A percentile compares a stretch with the other conserved stretches of the same genome.
Conservation (phyloP, 2,329 filamentous ascomycete species). For the Scleromitrula shiraiana region DNA sequence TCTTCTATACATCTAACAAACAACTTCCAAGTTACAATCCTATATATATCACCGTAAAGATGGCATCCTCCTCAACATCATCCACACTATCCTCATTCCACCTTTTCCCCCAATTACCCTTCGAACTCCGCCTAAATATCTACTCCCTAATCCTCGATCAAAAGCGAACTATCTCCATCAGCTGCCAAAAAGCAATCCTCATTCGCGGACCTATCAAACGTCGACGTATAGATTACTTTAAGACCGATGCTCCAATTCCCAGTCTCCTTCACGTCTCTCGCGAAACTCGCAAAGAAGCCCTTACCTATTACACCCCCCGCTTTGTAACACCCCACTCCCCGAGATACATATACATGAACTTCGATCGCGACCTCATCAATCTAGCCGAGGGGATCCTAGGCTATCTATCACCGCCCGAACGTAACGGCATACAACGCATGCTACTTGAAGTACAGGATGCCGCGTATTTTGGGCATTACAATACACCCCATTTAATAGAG, state of each 20-base stretch:
- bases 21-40: too few relatives aligned
- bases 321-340: constrained; percentile 11
- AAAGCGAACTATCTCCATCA: constrained; percentile 17
- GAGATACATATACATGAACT: constrained; percentile 18
- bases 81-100: constrained; percentile 18
- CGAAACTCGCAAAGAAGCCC: constrained; percentile 26
- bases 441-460: constrained; percentile 19
- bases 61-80: too few relatives aligned
- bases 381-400: constrained; percentile 16
- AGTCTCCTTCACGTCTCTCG: constrained; percentile 23
- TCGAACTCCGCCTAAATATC: constrained; percentile 25
- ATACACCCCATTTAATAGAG: constrained; percentile 18
- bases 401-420: constrained; percentile 15
- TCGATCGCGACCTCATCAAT: constrained; percentile 16
- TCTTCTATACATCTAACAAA: too few relatives aligned
- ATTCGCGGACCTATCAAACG: neutral
- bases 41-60: too few relatives aligned
- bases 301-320: constrained; percentile 15
- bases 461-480: constrained; percentile 24
- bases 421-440: constrained; percentile 14
- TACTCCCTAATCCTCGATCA: constrained; percentile 15
- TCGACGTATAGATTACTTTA: constrained; percentile 14
- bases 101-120: constrained; percentile 23
- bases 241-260: constrained; percentile 20
- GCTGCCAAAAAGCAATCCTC: constrained; percentile 13